phyloP scores from a whole-genome alignment of 208 protist species.

The Wallacemonas sp. region DNA sequence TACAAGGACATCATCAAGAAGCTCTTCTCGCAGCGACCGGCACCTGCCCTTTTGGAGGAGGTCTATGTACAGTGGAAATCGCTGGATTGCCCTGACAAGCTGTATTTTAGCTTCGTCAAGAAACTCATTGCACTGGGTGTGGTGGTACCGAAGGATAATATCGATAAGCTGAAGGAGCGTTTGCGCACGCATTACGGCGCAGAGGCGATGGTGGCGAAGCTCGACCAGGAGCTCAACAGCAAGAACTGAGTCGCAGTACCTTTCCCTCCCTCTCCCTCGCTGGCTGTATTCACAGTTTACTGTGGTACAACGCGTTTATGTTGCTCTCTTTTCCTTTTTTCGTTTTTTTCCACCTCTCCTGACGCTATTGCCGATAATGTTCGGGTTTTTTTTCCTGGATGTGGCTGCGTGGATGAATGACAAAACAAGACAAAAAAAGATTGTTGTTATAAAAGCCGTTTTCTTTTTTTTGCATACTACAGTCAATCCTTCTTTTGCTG shows the following conservation, averaged over 20 bases:
- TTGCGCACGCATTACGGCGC: constrained; percentile 45
- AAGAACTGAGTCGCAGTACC: not conserved
- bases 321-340: no score
- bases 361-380: no score
- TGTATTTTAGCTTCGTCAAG: constrained; percentile 56
- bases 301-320: no score
- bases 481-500: no score
- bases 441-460: no score
- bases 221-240: constrained; percentile 44
- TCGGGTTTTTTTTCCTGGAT: no score
- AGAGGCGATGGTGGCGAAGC: constrained; percentile 24
- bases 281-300: constrained; percentile 9
- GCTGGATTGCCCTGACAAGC: constrained; percentile 51
- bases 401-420: no score
- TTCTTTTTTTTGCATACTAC: no score
- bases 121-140: constrained; percentile 34
- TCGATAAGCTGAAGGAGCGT: constrained; percentile 48
- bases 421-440: no score
- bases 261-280: constrained; percentile 17
- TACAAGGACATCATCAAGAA: constrained; percentile 73
- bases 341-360: not conserved
- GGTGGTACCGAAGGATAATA: constrained; percentile 29
- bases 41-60: constrained; percentile 58
- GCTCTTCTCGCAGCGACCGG: constrained; percentile 40
- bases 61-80: constrained; percentile 74